Conservation (phyloP, 2,329 filamentous ascomycete genomes). For the Sporothrix dimorphospora region DNA sequence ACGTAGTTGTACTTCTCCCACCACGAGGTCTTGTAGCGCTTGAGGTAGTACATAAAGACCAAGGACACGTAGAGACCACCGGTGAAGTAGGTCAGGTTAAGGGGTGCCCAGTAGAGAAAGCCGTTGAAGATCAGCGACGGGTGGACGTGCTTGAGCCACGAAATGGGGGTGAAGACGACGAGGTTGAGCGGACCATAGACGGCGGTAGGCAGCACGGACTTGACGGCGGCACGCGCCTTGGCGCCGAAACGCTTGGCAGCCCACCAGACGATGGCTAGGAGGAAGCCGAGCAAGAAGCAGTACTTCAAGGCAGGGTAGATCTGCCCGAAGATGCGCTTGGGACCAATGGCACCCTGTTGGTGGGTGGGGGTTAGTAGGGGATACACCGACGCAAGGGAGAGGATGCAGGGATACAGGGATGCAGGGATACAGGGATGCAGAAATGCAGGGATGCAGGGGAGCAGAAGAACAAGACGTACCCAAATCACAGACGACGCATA, state of each 20-base stretch:
- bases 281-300: slow-evolving; percentile 55
- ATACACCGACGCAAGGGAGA: neutral
- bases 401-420: neutral
- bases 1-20: slow-evolving; percentile 43
- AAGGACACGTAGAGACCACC: slow-evolving; percentile 48
- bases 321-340: slow-evolving; percentile 53
- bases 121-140: slow-evolving; percentile 45
- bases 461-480: slow-evolving; percentile 34
- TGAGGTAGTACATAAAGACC: slow-evolving; percentile 40
- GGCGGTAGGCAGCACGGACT: neutral
- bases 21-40: slow-evolving; percentile 29
- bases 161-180: neutral
- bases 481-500: slow-evolving; percentile 63
- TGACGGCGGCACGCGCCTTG: neutral
- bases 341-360: slow-evolving; percentile 57
- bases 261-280: slow-evolving; percentile 47
- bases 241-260: slow-evolving; percentile 31
- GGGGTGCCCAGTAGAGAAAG: slow-evolving; percentile 43
- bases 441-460: neutral
- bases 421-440: neutral
- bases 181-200: neutral
- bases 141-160: slow-evolving; percentile 42
- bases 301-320: slow-evolving; percentile 52
- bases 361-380: too few relatives aligned
- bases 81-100: slow-evolving; percentile 47